These are phyloP conservation scores for Populus davidiana DNA, from an alignment of 345 rosid genomes.

Conservation along the genomic window DNA sequence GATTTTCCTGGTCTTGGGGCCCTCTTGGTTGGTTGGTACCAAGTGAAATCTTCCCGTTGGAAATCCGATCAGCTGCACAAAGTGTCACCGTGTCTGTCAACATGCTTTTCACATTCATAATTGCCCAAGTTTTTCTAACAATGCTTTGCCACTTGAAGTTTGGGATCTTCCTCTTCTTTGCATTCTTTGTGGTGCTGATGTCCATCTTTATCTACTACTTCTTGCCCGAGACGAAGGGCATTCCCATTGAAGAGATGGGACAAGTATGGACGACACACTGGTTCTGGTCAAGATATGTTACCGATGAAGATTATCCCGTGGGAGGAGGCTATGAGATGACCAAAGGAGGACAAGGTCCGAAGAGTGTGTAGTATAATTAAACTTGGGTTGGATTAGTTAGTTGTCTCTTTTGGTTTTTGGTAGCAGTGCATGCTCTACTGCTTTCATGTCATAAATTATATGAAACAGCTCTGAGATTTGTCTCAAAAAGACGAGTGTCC, in stretches of 20 bases:
- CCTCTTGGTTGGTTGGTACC: slow-evolving; percentile 96
- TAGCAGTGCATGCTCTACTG: slow-evolving; percentile 23
- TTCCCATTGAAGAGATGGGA: slow-evolving; percentile 71
- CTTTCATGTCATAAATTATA: slow-evolving; percentile 8
- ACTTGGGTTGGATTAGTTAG: background rate
- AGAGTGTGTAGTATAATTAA: slow-evolving; percentile 23
- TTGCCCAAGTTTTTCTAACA: slow-evolving; percentile 69
- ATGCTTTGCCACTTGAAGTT: slow-evolving; percentile 88
- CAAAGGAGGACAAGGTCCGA: slow-evolving; percentile 29
- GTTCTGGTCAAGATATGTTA: slow-evolving; percentile 60
- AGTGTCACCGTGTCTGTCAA: slow-evolving; percentile 82
- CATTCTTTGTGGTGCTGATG: slow-evolving; percentile 59
- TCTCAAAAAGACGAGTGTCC: slow-evolving; percentile 4
- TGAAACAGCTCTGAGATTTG: background rate
- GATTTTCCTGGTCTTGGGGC: slow-evolving; percentile 97
- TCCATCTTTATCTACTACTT: slow-evolving; percentile 47
- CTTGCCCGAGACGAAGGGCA: slow-evolving; percentile 69
- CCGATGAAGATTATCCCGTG: slow-evolving; percentile 22
- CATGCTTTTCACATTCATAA: slow-evolving; percentile 75
- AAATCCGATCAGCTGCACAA: slow-evolving; percentile 87
- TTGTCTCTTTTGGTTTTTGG: background rate
- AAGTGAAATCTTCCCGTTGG: slow-evolving; percentile 85
- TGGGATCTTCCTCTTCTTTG: slow-evolving; percentile 64
- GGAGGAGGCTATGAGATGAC: slow-evolving; percentile 48
- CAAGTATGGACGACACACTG: slow-evolving; percentile 60